A percentile compares a stretch with the other conserved stretches of the same genome.
These are phyloP conservation scores for Daldinia vernicosa DNA, from an alignment of 495 filamentous ascomycete genomes.

Conservation along the genomic window DNA sequence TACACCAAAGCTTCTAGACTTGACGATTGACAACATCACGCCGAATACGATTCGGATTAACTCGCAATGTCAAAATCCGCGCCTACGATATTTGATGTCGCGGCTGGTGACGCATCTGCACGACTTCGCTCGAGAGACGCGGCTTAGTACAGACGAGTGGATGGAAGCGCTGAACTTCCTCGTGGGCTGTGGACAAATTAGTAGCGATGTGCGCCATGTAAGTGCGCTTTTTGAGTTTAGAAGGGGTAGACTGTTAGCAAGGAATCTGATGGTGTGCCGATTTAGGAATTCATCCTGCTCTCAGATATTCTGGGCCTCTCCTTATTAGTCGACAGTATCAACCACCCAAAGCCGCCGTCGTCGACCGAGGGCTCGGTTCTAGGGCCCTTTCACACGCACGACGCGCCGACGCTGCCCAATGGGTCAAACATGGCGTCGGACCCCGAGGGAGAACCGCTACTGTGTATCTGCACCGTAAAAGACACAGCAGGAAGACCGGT, in stretches of 20 bases:
- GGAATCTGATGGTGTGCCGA: not conserved
- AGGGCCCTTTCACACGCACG: slow-evolving; percentile 93
- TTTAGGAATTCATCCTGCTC: slow-evolving; percentile 93
- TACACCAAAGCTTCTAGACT: slow-evolving; percentile 65
- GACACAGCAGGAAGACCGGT: slow-evolving; percentile 76
- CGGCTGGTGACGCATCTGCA: slow-evolving; percentile 81
- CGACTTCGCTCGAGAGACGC: slow-evolving; percentile 83
- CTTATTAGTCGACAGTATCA: slow-evolving; percentile 87
- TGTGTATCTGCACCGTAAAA: slow-evolving; percentile 78
- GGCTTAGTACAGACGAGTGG: slow-evolving; percentile 82
- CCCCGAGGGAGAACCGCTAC: slow-evolving; percentile 72
- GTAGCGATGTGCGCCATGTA: slow-evolving; percentile 74
- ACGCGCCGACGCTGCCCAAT: slow-evolving; percentile 70
- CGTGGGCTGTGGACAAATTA: slow-evolving; percentile 76
- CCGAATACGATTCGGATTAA: slow-evolving; percentile 78
- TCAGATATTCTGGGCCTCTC: slow-evolving; percentile 91
- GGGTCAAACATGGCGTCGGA: slow-evolving; percentile 79
- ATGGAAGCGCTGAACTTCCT: slow-evolving; percentile 76
- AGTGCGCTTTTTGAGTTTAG: slow-evolving; percentile 22
- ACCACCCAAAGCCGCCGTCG: slow-evolving; percentile 81
- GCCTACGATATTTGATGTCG: slow-evolving; percentile 76
- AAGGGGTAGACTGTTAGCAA: not conserved
- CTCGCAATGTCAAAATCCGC: slow-evolving; percentile 70
- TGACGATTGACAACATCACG: slow-evolving; percentile 86
- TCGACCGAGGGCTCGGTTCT: slow-evolving; percentile 89